Conservation (phyloP, 129 eudicot genomes). For the Pulicaria dysenterica region DNA sequence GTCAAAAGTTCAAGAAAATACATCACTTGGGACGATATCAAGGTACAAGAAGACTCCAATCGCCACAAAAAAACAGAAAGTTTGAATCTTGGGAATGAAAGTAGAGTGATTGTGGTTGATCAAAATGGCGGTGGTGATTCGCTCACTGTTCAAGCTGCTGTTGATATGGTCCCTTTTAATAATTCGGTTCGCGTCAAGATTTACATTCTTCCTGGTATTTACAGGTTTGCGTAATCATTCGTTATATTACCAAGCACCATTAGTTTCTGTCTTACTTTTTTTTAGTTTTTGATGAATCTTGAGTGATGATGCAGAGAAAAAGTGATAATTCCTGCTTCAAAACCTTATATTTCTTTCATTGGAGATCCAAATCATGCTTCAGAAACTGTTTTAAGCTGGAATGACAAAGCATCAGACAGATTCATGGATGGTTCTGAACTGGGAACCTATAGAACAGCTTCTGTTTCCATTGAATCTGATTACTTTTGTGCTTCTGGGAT, state of each 20-base stretch:
- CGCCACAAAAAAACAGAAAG: conserved; percentile 11
- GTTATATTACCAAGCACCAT: too few species aligned
- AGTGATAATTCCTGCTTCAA: conserved; percentile 61
- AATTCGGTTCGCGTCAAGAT: conserved; percentile 67
- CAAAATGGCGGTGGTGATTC: conserved; percentile 64
- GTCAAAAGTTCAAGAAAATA: conserved; percentile 24
- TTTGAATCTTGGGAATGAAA: conserved; percentile 25
- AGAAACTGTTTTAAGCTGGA: conserved; percentile 71
- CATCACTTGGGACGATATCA: conserved; percentile 71
- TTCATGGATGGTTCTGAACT: conserved; percentile 45
- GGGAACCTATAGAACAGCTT: conserved; percentile 74
- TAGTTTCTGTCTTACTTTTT: neutral
- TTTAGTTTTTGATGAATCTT: neutral
- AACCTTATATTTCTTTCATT: conserved; percentile 81
- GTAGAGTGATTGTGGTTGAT: conserved; percentile 66
- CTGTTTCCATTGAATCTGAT: conserved; percentile 64
- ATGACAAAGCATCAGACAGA: conserved; percentile 63
- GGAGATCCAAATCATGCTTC: conserved; percentile 50
- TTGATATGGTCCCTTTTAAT: conserved; percentile 67
- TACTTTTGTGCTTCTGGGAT: conserved; percentile 80
- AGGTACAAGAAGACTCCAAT: conserved; percentile 15
- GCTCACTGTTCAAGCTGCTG: conserved; percentile 67
- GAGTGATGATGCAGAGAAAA: conserved; percentile 57
- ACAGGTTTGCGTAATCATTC: conserved; percentile 48
- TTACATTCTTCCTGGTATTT: conserved; percentile 77